Conservation (phyloP, 768 basidiomycete species). For the Coprinopsis sp. region DNA sequence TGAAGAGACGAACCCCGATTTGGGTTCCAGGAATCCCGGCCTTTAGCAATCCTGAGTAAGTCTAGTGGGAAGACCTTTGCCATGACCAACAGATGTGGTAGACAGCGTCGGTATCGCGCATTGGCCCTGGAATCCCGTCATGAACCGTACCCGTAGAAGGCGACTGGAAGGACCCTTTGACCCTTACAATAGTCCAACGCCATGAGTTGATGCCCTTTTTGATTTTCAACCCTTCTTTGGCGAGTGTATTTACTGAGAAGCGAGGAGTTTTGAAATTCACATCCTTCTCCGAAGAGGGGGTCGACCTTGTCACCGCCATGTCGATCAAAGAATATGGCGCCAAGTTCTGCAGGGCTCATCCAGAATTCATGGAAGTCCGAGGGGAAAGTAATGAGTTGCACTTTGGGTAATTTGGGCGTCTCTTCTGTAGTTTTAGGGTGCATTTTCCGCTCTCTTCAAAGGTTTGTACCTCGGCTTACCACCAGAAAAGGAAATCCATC, state of each 20-base stretch:
- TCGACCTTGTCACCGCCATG: constrained; percentile 4
- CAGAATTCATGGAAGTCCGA: constrained; percentile 6
- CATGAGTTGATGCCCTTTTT: neutral
- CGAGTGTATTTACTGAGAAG: constrained; percentile 2
- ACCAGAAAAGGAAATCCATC: neutral
- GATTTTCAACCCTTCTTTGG: neutral
- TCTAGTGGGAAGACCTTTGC: constrained; percentile 4
- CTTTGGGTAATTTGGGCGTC: neutral
- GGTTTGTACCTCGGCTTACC: neutral
- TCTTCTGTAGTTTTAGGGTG: neutral
- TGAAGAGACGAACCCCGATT: constrained; percentile 1
- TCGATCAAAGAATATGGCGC: constrained; percentile 4
- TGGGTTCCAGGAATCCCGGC: neutral
- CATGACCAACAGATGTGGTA: constrained; percentile 24
- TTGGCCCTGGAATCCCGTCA: too few relatives aligned
- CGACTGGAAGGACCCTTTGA: too few relatives aligned
- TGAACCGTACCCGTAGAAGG: too few relatives aligned
- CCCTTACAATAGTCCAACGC: too few relatives aligned
- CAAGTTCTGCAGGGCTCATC: constrained; percentile 8
- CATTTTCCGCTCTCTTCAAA: neutral
- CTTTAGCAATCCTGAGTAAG: neutral
- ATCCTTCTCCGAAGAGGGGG: constrained; percentile 6
- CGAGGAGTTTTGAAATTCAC: constrained; percentile 1
- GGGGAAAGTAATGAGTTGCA: neutral
- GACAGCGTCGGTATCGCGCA: too few relatives aligned